These are phyloP conservation scores for Leucogyrophana mollusca DNA, from an alignment of 768 basidiomycete species.

Conservation along the genomic window DNA sequence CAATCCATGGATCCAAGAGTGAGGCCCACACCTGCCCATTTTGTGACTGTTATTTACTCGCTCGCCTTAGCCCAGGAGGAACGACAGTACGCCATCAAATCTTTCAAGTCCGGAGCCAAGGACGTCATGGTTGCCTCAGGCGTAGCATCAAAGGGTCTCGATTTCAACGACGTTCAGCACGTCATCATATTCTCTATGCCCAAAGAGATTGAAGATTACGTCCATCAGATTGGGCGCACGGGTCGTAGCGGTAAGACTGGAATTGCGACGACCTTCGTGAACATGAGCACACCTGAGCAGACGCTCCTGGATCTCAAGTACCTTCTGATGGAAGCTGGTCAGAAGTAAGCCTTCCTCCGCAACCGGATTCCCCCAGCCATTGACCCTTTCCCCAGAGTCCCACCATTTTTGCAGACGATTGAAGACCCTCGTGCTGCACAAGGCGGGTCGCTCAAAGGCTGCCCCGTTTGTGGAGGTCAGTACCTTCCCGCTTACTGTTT, in stretches of 20 bases:
- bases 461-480: slow-evolving; percentile 93
- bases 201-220: slow-evolving; percentile 99
- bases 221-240: slow-evolving; percentile 98
- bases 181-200: slow-evolving; percentile 99
- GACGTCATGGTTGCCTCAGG: slow-evolving; percentile 99
- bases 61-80: slow-evolving; percentile 83
- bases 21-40: slow-evolving; percentile 19
- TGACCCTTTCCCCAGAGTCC: slow-evolving; percentile 82
- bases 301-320: slow-evolving; percentile 97
- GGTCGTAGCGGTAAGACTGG: slow-evolving; percentile 98
- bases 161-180: slow-evolving; percentile 98
- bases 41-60: slow-evolving; percentile 1
- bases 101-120: slow-evolving; percentile 96
- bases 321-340: slow-evolving; percentile 93
- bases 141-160: slow-evolving; percentile 96
- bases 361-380: background rate
- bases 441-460: slow-evolving; percentile 79
- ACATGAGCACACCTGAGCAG: slow-evolving; percentile 96
- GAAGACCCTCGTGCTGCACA: slow-evolving; percentile 87
- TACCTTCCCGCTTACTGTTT: background rate
- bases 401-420: slow-evolving; percentile 85
- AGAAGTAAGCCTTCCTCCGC: slow-evolving; percentile 82
- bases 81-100: slow-evolving; percentile 97
- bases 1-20: slow-evolving; percentile 98
- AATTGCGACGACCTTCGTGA: slow-evolving; percentile 98